Percentiles rank a stretch among this genome's conserved stretches.
phyloP scores from a whole-genome alignment of 2,329 filamentous ascomycete genomes.

The Colletotrichum sp. region DNA sequence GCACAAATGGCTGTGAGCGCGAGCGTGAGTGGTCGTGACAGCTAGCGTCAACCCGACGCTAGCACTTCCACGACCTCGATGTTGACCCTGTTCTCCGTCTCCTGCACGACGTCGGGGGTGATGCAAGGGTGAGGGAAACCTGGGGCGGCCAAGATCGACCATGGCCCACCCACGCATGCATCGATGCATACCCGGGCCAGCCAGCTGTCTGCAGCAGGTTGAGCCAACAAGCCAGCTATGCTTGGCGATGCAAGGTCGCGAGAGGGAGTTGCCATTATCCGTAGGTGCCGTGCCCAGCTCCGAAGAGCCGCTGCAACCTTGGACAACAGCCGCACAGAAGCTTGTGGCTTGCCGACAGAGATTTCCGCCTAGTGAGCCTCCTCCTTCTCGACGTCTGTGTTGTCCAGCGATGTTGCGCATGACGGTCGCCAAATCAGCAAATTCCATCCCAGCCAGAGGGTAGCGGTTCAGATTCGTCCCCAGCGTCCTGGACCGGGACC shows the following conservation, averaged over 20 bases:
- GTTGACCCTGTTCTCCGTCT: neutral
- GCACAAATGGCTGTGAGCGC: neutral
- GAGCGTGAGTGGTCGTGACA: neutral
- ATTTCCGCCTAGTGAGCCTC: neutral
- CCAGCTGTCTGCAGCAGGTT: neutral
- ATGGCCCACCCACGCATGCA: slow-evolving; percentile 10
- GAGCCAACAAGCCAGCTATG: neutral
- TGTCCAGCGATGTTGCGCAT: neutral
- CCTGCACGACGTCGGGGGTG: slow-evolving; percentile 6
- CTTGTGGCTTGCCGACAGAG: neutral
- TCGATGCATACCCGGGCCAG: neutral
- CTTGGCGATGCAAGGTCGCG: slow-evolving; percentile 13
- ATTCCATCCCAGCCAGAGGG: neutral
- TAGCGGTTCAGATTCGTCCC: neutral
- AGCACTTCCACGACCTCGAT: neutral
- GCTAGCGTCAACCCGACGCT: neutral
- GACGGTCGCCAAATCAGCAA: neutral
- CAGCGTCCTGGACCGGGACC: neutral
- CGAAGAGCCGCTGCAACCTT: neutral
- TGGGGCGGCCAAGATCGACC: slow-evolving; percentile 19
- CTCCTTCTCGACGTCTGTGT: neutral
- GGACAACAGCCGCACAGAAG: neutral
- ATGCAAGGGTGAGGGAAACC: slow-evolving; percentile 14
- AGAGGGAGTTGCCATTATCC: neutral
- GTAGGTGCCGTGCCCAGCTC: slow-evolving; percentile 3